Conservation (phyloP, 495 filamentous ascomycete species). For the Coniosporium apollinis region DNA sequence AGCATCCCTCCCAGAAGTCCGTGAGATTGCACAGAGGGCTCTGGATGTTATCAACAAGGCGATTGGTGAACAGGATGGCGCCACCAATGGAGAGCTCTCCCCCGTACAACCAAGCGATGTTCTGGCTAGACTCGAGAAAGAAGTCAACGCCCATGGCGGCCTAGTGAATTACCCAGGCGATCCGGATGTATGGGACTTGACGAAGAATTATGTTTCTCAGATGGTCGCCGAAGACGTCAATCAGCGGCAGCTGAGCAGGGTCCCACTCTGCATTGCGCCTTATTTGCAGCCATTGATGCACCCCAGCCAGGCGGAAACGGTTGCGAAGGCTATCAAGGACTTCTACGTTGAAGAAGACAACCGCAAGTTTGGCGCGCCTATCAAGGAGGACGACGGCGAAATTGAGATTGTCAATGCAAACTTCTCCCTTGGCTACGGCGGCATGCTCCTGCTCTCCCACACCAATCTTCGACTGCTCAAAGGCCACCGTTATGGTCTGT, state of each 20-base stretch:
- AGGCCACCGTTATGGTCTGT: constrained; percentile 93
- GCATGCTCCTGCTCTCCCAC: constrained; percentile 93
- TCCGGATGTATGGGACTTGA: constrained; percentile 43
- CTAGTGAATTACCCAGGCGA: constrained; percentile 40
- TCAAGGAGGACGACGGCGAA: constrained; percentile 72
- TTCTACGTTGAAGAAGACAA: constrained; percentile 68
- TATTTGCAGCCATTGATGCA: constrained; percentile 61
- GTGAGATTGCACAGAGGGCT: constrained; percentile 72
- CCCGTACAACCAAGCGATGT: constrained; percentile 63
- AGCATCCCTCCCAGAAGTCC: constrained; percentile 86
- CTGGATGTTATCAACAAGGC: constrained; percentile 83
- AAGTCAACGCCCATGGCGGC: constrained; percentile 53
- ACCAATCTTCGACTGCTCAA: constrained; percentile 89
- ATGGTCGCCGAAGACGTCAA: constrained; percentile 89
- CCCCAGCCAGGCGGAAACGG: constrained; percentile 34
- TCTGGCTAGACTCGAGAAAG: constrained; percentile 49
- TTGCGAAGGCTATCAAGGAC: constrained; percentile 48
- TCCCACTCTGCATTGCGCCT: constrained; percentile 44
- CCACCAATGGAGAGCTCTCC: constrained; percentile 41
- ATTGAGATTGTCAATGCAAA: constrained; percentile 94
- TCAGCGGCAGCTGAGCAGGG: constrained; percentile 57
- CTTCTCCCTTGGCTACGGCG: constrained; percentile 95
- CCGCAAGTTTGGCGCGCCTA: constrained; percentile 69
- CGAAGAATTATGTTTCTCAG: constrained; percentile 57
- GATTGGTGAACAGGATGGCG: constrained; percentile 45